These are phyloP conservation scores for Microdochium trichocladiopsis DNA, from an alignment of 2,329 filamentous ascomycete genomes.

Conservation along the genomic window DNA sequence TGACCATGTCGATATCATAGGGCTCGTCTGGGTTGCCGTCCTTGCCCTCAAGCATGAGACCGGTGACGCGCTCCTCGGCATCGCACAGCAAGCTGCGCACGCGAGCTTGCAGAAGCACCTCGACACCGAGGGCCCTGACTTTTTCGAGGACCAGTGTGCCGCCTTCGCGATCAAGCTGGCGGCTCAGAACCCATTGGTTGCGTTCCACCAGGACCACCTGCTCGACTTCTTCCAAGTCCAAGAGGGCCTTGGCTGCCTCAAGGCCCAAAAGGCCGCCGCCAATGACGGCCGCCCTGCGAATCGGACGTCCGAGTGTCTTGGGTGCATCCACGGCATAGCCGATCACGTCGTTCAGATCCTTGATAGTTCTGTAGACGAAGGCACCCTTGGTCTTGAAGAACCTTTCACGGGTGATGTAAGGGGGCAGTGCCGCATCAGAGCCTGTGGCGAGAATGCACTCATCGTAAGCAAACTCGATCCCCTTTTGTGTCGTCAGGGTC, in stretches of 20 bases:
- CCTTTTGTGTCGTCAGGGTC: slow-evolving; percentile 62
- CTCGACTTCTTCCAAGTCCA: slow-evolving; percentile 69
- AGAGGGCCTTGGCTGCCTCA: slow-evolving; percentile 88
- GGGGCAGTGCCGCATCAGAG: slow-evolving; percentile 71
- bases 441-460: slow-evolving; percentile 79
- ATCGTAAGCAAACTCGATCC: slow-evolving; percentile 66
- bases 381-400: slow-evolving; percentile 75
- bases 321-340: slow-evolving; percentile 55
- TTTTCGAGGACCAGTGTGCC: slow-evolving; percentile 78
- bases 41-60: slow-evolving; percentile 75
- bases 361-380: slow-evolving; percentile 84
- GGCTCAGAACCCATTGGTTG: slow-evolving; percentile 73
- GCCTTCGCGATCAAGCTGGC: slow-evolving; percentile 77
- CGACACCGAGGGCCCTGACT: slow-evolving; percentile 69
- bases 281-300: slow-evolving; percentile 57
- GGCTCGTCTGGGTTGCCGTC: slow-evolving; percentile 49
- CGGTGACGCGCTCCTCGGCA: slow-evolving; percentile 59
- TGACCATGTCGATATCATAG: slow-evolving; percentile 62
- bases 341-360: slow-evolving; percentile 73
- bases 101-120: slow-evolving; percentile 70
- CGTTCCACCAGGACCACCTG: slow-evolving; percentile 75
- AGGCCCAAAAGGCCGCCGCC: slow-evolving; percentile 80
- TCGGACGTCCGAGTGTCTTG: slow-evolving; percentile 25
- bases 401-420: slow-evolving; percentile 47
- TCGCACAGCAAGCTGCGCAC: slow-evolving; percentile 67